A percentile compares a stretch with the other conserved stretches of the same genome.
These are phyloP conservation scores for Cladosporium sphaerospermum DNA, from an alignment of 2,329 filamentous ascomycete species.

Conservation along the genomic window DNA sequence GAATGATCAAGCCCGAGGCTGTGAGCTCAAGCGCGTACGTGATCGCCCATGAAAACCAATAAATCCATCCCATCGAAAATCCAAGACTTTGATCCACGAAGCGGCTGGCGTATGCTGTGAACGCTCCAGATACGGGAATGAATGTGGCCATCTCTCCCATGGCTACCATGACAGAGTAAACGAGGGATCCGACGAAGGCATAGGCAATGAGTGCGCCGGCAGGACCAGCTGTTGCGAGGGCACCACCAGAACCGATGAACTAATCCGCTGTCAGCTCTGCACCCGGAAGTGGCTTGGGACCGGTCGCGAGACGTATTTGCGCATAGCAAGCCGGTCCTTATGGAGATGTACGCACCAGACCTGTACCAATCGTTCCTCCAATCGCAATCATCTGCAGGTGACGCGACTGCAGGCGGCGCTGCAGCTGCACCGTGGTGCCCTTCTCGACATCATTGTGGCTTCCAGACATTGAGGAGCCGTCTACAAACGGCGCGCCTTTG, in stretches of 20 bases:
- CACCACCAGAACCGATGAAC: constrained; percentile 37
- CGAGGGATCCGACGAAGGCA: constrained; percentile 39
- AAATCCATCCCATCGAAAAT: constrained; percentile 45
- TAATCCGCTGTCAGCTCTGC: constrained; percentile 30
- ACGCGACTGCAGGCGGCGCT: constrained; percentile 30
- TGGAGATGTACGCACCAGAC: constrained; percentile 5
- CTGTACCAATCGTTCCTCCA: constrained; percentile 17
- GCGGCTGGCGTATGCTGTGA: constrained; percentile 44
- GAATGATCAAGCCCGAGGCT: constrained; percentile 33
- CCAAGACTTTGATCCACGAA: constrained; percentile 42
- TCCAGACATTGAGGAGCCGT: constrained; percentile 11
- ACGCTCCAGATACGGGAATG: constrained; percentile 52
- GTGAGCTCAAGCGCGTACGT: constrained; percentile 35
- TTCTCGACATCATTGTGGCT: constrained; percentile 13
- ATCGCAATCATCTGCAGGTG: constrained; percentile 36
- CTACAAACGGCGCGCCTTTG: constrained; percentile 6
- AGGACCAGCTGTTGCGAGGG: constrained; percentile 35
- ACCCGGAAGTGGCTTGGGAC: background rate
- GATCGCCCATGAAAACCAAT: constrained; percentile 39
- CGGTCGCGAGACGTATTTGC: background rate
- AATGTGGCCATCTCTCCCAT: constrained; percentile 55
- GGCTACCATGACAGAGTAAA: constrained; percentile 43
- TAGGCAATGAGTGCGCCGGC: constrained; percentile 41
- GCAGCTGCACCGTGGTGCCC: constrained; percentile 28
- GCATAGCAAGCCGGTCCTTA: constrained; percentile 1